Evolutionary conservation across 345 rosid species (phyloP), one percentile per base, ranked within the genome.

Genomic region (Melaleuca alternifolia): DNA sequence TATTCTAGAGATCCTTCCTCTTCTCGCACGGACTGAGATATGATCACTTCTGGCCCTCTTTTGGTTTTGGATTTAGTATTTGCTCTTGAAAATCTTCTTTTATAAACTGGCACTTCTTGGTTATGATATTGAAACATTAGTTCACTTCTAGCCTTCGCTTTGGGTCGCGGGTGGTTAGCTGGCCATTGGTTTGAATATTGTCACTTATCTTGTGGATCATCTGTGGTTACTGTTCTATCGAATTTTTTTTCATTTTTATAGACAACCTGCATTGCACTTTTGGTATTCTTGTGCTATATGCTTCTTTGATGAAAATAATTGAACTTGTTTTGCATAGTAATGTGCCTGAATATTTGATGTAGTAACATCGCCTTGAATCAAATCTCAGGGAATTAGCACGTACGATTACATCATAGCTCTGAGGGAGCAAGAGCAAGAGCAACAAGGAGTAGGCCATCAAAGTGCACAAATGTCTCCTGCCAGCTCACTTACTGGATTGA

Each of bases 391-490:
- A 91, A 95, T 97, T 75, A 96, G 97, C 92, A 97, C 99, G 33
- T 97, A 97, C 84, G 99, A 97, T 92, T 97, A 97, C 92, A 96
- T 97, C 83, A 94, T 97, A 89, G 99, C 99, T 50, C 92, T 97
- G 61, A 91, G 99, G 89, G 99, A 97, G 91, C 99, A 97, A 90
- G 99, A 97, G 79, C 99, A 95, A 92, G 99, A 97, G 85, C 97
- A 89, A 87, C 98, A 96, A 89, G 98, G 95, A 87, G 90, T 91
- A 61, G 98, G 94, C 51, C 97, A 95, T 88, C 99, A 96, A 85
- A 96, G 99, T 92, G 94, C 97, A 16, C 99, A 95, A 86, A 97
- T 96, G 99, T 96, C 99, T 76, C 96, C 95, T 84, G 97, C 94
- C 81, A 97, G 99, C 90, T 97, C 99, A 7, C 91, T 97, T 65